These are phyloP conservation scores for Cladorrhinum sp. DNA, from an alignment of 2,329 filamentous ascomycete genomes.

Conservation along the genomic window DNA sequence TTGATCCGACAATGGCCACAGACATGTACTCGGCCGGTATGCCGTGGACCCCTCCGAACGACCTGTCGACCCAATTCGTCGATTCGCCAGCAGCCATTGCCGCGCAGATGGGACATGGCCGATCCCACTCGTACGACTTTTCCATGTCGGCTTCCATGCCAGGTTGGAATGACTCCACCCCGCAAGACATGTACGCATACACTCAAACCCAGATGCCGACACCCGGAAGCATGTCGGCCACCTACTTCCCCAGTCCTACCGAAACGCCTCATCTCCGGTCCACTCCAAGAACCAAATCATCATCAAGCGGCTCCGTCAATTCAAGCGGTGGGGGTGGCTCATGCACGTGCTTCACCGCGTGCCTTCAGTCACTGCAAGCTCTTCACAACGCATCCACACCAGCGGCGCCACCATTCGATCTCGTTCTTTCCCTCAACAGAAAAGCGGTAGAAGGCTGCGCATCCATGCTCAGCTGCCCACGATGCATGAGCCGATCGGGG, in stretches of 20 bases:
- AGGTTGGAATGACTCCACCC: constrained; percentile 30
- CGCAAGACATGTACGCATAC: constrained; percentile 35
- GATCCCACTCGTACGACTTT: constrained; percentile 39
- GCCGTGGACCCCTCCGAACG: constrained; percentile 40
- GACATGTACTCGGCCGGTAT: constrained; percentile 38
- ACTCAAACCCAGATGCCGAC: constrained; percentile 33
- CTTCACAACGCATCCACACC: constrained; percentile 45
- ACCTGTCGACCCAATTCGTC: constrained; percentile 34
- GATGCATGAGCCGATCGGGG: constrained; percentile 43
- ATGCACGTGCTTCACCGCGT: constrained; percentile 47
- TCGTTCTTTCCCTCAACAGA: constrained; percentile 44
- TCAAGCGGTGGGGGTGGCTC: constrained; percentile 31
- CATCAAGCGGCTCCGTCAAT: constrained; percentile 19
- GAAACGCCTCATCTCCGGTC: constrained; percentile 37
- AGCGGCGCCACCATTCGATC: constrained; percentile 40
- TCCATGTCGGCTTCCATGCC: constrained; percentile 31
- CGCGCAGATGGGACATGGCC: constrained; percentile 29
- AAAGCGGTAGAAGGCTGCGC: constrained; percentile 49
- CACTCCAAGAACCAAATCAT: constrained; percentile 31
- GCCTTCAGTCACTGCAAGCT: constrained; percentile 45
- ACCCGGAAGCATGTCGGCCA: constrained; percentile 35
- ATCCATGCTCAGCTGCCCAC: constrained; percentile 43
- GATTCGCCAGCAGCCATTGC: constrained; percentile 32
- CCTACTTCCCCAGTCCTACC: constrained; percentile 41
- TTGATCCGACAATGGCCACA: constrained; percentile 20